phyloP scores from a whole-genome alignment of 805 yeast species.

The Candida hungchunana region DNA sequence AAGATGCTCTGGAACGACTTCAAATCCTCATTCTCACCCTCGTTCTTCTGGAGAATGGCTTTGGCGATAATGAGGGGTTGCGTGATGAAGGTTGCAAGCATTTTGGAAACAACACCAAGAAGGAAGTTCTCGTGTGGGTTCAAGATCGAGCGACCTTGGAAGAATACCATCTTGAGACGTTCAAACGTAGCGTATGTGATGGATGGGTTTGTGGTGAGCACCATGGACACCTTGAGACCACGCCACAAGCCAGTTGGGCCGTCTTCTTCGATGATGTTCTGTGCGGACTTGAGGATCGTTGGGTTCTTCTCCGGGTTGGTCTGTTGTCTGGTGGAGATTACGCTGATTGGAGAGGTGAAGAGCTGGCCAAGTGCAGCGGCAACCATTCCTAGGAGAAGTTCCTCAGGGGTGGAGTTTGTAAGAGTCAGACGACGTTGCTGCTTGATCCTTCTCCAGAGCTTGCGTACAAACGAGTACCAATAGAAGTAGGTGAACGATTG shows the following conservation, averaged over 20 bases:
- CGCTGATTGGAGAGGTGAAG: constrained; percentile 77
- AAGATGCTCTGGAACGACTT: constrained; percentile 61
- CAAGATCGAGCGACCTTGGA: constrained; percentile 33
- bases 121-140: constrained; percentile 62
- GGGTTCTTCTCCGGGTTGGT: constrained; percentile 35
- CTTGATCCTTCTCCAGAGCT: constrained; percentile 39
- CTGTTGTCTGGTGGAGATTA: constrained; percentile 64
- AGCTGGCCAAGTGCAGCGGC: constrained; percentile 82
- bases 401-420: constrained; percentile 53
- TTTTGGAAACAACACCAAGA: constrained; percentile 76
- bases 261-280: constrained; percentile 54
- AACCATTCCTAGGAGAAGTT: constrained; percentile 67
- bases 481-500: constrained; percentile 82
- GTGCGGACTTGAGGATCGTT: constrained; percentile 38
- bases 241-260: constrained; percentile 76
- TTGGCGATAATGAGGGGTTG: constrained; percentile 85
- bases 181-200: constrained; percentile 83
- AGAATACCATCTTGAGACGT: constrained; percentile 51
- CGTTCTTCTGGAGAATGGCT: constrained; percentile 64
- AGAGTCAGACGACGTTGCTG: constrained; percentile 15
- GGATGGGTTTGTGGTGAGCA: constrained; percentile 77
- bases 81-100: constrained; percentile 73
- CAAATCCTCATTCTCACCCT: constrained; percentile 40
- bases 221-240: constrained; percentile 76
- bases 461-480: constrained; percentile 76